A percentile compares a stretch with the other conserved stretches of the same genome.
Conservation (phyloP, 2,329 filamentous ascomycete genomes). For the Fusarium sp. region DNA sequence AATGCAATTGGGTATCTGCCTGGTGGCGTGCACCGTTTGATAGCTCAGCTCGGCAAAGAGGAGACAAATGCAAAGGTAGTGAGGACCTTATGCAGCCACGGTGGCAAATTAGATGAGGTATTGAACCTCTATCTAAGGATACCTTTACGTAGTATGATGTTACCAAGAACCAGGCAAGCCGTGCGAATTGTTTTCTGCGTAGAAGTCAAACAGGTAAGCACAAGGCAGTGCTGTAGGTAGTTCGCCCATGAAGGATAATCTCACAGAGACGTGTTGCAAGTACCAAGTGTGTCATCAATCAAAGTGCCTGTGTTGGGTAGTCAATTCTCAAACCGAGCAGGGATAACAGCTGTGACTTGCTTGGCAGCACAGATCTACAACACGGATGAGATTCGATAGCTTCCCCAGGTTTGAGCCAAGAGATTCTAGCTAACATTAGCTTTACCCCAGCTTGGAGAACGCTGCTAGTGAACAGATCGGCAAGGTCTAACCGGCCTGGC, state of each 20-base stretch:
- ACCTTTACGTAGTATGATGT: not conserved
- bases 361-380: constrained; percentile 30
- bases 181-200: too few relatives aligned
- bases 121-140: not conserved
- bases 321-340: not conserved
- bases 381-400: constrained; percentile 7
- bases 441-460: constrained; percentile 16
- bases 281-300: not conserved
- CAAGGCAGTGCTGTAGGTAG: not conserved
- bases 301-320: not conserved
- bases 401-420: constrained; percentile 8
- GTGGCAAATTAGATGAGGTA: constrained; percentile 25
- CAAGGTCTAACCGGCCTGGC: not conserved
- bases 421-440: constrained; percentile 3
- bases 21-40: constrained; percentile 11
- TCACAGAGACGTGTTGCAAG: not conserved
- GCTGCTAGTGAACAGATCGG: constrained; percentile 3
- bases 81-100: constrained; percentile 12
- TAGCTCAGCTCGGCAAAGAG: constrained; percentile 33
- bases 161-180: not conserved
- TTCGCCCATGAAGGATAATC: not conserved
- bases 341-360: not conserved
- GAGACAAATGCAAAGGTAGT: not conserved
- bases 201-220: not conserved
- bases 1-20: constrained; percentile 29